phyloP scores from a whole-genome alignment of 306 rosid genomes.

The Calophaca sinica region DNA sequence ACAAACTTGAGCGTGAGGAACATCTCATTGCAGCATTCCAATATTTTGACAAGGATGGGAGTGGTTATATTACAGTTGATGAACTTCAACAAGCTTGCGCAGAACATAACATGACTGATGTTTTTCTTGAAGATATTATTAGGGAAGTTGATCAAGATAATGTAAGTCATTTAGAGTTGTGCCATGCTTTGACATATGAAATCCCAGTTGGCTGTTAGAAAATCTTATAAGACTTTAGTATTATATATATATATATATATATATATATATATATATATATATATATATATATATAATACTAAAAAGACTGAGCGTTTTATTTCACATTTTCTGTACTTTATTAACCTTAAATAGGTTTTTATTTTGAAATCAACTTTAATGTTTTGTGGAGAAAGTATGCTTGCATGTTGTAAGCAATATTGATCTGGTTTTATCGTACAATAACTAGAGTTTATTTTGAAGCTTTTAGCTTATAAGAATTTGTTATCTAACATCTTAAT shows the following conservation, averaged over 20 bases:
- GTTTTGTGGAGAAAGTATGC: slow-evolving; percentile 22
- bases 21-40: slow-evolving; percentile 92
- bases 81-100: slow-evolving; percentile 96
- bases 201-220: too few relatives aligned
- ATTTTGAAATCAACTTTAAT: slow-evolving; percentile 18
- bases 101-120: slow-evolving; percentile 89
- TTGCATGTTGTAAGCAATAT: slow-evolving; percentile 25
- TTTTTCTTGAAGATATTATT: slow-evolving; percentile 84
- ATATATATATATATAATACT: not conserved
- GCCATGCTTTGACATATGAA: not conserved
- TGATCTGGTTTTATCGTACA: slow-evolving; percentile 29
- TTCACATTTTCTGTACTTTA: slow-evolving; percentile 23
- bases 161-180: slow-evolving; percentile 60
- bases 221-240: too few relatives aligned
- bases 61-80: slow-evolving; percentile 96
- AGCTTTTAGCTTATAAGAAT: not conserved
- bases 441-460: slow-evolving; percentile 28
- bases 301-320: not conserved
- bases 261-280: too few relatives aligned
- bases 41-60: slow-evolving; percentile 92
- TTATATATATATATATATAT: not conserved
- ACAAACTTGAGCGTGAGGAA: slow-evolving; percentile 96
- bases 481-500: slow-evolving; percentile 14
- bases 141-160: slow-evolving; percentile 97
- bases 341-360: slow-evolving; percentile 23